Evolutionary conservation across 305 asterid species (phyloP).

Genomic region (Solanum aculeatissimum): DNA sequence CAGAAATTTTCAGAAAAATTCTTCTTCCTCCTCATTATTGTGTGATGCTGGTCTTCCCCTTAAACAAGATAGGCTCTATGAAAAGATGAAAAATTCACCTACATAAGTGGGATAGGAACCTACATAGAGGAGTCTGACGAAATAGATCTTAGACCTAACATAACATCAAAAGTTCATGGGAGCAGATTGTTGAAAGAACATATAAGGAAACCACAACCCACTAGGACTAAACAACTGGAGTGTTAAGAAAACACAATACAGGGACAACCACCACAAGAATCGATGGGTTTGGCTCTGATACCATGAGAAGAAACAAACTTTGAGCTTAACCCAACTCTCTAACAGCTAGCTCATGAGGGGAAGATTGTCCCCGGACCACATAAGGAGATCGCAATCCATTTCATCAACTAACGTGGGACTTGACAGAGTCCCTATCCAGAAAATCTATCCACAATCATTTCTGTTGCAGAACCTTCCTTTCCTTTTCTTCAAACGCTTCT

Average conservation of each 20-base stretch:
- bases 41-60: not conserved
- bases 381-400: not conserved
- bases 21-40: not conserved
- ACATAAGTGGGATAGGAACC: not conserved
- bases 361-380: not conserved
- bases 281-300: not conserved
- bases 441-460: not conserved
- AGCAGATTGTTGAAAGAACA: not conserved
- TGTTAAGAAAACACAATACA: not conserved
- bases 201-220: too few species aligned
- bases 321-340: not conserved
- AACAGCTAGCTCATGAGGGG: not conserved
- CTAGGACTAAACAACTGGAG: not conserved
- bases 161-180: not conserved
- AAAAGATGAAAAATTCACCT: not conserved
- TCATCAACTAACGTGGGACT: not conserved
- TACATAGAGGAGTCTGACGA: not conserved
- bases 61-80: not conserved
- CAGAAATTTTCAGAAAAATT: not conserved
- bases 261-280: not conserved
- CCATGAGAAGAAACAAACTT: not conserved
- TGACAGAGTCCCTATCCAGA: not conserved
- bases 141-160: not conserved
- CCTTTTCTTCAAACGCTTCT: not conserved
- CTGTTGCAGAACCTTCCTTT: not conserved